Base-by-base conservation (phyloP, 1,284 basidiomycete genomes). In the Ceratobasidium sp. region DNA sequence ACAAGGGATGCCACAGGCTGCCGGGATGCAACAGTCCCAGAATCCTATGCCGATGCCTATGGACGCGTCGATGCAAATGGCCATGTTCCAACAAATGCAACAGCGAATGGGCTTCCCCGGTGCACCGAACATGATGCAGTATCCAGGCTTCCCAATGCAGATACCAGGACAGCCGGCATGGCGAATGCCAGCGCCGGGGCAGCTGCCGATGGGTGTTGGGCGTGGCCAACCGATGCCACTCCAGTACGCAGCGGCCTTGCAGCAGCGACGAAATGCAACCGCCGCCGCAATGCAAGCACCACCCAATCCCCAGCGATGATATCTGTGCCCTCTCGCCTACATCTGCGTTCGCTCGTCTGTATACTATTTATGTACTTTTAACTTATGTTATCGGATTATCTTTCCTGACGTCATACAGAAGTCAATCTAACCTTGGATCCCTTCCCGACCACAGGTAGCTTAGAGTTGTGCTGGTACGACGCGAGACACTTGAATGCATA, bases 261-360 rank as follows among this genome's bases (percentile, higher is more conserved):
- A 71, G 40, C 54, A 59, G 56, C 37, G 54, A 37, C 34, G 68
- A n/a, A 56, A 54, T 13, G 68, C 68, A 8, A 44, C 65, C 17
- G 65, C 65, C 2, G 68, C 56, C 1, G 68, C 68, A 29, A 71
- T 71, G 68, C 68, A 71, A 49, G 68, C 68, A 13, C 68, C 68
- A n/a, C 54, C 68, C 15, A 71, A 71, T 40, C 68, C 68, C n/a
- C 68, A 32, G 37, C 52, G 68, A 71, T 71, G 22, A 70, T 25
- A 19, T 40, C 56, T 40, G 32, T 37, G 22, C 40, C 5, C 43
- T 49, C 19, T 43, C 40, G 46, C 34, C 19, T 37, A 25, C 19
- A 43, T 3, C 29, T 52, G 32, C 52, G 25, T 34, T 43, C 34
- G 15, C 37, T n/a, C 15, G 13, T n/a, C n/a, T 71, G 68, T 57